Conservation (phyloP, 1,284 basidiomycete genomes). For the Meripilus lineatus region DNA sequence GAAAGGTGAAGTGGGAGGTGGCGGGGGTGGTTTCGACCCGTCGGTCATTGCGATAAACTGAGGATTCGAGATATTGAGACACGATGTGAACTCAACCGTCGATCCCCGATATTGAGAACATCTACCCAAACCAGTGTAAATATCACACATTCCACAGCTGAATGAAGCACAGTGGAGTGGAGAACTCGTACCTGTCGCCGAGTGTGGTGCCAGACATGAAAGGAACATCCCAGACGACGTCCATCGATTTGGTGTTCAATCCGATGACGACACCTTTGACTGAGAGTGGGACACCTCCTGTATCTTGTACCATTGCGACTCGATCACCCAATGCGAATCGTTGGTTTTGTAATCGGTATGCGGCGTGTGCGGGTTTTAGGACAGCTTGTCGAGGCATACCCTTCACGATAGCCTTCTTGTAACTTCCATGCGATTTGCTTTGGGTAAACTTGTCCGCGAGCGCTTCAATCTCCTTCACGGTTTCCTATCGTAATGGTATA, state of each 20-base stretch:
- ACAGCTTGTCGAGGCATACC: slow-evolving; percentile 93
- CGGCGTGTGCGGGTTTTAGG: slow-evolving; percentile 88
- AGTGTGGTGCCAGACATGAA: slow-evolving; percentile 93
- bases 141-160: not conserved
- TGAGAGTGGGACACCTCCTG: slow-evolving; percentile 88
- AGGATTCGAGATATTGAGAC: slow-evolving; percentile 79
- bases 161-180: not conserved
- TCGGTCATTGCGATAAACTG: slow-evolving; percentile 77
- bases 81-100: slow-evolving; percentile 78
- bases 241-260: slow-evolving; percentile 81
- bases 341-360: slow-evolving; percentile 89
- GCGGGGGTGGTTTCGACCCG: slow-evolving; percentile 40
- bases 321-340: slow-evolving; percentile 92
- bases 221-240: slow-evolving; percentile 95
- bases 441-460: slow-evolving; percentile 66
- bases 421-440: slow-evolving; percentile 52
- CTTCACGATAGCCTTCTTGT: slow-evolving; percentile 90
- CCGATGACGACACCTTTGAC: slow-evolving; percentile 95
- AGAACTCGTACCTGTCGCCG: slow-evolving; percentile 59
- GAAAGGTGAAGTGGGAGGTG: slow-evolving; percentile 45
- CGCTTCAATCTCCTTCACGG: slow-evolving; percentile 74
- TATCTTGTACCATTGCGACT: slow-evolving; percentile 93
- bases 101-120: slow-evolving; percentile 90
- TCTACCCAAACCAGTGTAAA: slow-evolving; percentile 31
- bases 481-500: slow-evolving; percentile 42